Evolutionary conservation across 116 monocot species (phyloP), one percentile per base, ranked within the genome.

Genomic region (Dioscorea cayenensis): DNA sequence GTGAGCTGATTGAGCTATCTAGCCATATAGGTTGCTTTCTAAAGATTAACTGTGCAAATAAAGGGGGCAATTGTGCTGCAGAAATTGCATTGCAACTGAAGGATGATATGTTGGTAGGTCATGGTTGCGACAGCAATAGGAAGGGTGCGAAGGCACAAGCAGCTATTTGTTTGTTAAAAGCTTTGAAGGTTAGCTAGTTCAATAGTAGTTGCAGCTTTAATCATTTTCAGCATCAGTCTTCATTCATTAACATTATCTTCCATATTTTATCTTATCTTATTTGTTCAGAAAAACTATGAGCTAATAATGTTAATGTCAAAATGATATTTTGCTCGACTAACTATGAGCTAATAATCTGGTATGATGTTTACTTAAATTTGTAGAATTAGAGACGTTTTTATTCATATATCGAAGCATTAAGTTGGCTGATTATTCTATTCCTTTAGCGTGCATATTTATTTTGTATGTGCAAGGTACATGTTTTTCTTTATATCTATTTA

Each of bases 111-210:
- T 65, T 99, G 62, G 72, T 74, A 23, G 80, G 82, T 62, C 50
- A 68, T 69, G 94, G 77, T 28, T 17, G 66, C 55, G 83, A 83
- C 14, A 79, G 36, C 65, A 91, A 68, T 27, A 84, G 62, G 74
- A 94, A 87, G 52, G 75, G 65, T 71, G 94, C 99, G 12, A 94
- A 87, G 81, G 94, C 83, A 60, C 76, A 84, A 67, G 99, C 94
- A 35, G 89, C 99, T 71, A 61, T 77, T 28, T 69, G 83, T n/a
- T 74, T 99, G 66, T 64, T 99, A 71, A 88, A 86, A 66, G 93
- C 91, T 66, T 66, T 99, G 10, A 77, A 89, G 91, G 95, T 87
- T 71, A 68, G 81, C 7, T 43, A 43, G 43, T 43, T 43, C 12
- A 51, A 2, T 21, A 62, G 20, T 62, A 52, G 25, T 23, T 62